Evolutionary conservation across 1,284 basidiomycete species (phyloP).

Genomic region (Pterula multifida): DNA sequence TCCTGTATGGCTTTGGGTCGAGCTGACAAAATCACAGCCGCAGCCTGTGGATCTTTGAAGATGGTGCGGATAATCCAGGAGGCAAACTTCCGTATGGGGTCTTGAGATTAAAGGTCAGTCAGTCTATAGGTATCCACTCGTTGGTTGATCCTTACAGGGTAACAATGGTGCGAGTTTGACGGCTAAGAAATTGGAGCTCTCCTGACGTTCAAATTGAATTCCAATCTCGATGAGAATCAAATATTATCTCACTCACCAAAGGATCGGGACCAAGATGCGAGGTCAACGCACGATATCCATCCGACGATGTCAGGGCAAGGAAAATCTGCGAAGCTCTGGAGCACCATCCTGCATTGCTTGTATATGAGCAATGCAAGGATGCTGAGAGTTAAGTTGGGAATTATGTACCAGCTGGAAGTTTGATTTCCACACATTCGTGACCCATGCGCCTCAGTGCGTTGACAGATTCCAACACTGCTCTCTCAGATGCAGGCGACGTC

Average conservation of each 20-base stretch:
- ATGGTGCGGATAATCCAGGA: slow-evolving; percentile 36
- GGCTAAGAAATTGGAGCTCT: neutral
- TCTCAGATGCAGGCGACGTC: slow-evolving; percentile 67
- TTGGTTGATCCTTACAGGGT: neutral
- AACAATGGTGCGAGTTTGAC: neutral
- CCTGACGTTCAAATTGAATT: slow-evolving; percentile 6
- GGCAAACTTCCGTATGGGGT: slow-evolving; percentile 35
- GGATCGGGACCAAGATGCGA: slow-evolving; percentile 61
- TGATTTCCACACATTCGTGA: slow-evolving; percentile 69
- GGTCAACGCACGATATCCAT: slow-evolving; percentile 66
- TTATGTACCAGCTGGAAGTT: slow-evolving; percentile 34
- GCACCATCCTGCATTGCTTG: neutral
- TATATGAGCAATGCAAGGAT: neutral
- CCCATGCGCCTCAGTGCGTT: slow-evolving; percentile 54
- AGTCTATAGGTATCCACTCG: too few species aligned
- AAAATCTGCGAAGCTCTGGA: slow-evolving; percentile 46
- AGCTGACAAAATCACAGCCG: slow-evolving; percentile 29
- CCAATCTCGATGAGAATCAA: neutral
- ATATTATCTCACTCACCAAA: slow-evolving; percentile 43
- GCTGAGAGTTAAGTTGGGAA: neutral
- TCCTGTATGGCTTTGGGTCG: slow-evolving; percentile 44
- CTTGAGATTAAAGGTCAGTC: slow-evolving; percentile 18
- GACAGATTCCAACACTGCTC: slow-evolving; percentile 73
- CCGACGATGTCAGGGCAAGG: slow-evolving; percentile 57
- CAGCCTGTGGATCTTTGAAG: slow-evolving; percentile 46